Evolutionary conservation across 2,329 filamentous ascomycete genomes (phyloP).

Genomic region (Stachybotrys chlorohalonatus): DNA sequence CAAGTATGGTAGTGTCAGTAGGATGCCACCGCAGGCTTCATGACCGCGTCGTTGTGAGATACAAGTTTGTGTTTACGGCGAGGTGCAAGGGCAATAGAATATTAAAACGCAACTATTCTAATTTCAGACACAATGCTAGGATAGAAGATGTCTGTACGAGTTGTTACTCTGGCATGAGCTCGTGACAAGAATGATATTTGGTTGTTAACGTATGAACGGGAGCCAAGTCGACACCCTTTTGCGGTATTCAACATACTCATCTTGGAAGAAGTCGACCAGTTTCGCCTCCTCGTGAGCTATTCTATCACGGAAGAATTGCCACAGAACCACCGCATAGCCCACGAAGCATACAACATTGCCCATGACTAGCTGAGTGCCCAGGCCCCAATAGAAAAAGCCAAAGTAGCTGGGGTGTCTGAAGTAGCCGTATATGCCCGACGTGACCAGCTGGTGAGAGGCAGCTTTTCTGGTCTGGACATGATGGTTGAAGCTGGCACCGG

Average conservation of each 20-base stretch:
- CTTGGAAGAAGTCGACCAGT: constrained; percentile 72
- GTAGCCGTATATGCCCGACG: constrained; percentile 64
- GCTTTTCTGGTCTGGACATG: constrained; percentile 65
- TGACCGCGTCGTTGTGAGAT: background rate
- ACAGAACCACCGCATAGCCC: constrained; percentile 67
- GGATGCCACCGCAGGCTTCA: background rate
- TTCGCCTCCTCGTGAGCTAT: constrained; percentile 72
- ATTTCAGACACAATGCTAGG: background rate
- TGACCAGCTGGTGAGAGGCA: constrained; percentile 69
- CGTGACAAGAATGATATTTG: too few relatives aligned
- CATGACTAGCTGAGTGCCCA: constrained; percentile 87
- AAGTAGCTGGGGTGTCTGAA: constrained; percentile 90
- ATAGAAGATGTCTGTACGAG: too few relatives aligned
- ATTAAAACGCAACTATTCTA: background rate
- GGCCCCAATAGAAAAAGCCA: constrained; percentile 96
- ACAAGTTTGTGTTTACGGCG: background rate
- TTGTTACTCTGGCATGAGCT: too few relatives aligned
- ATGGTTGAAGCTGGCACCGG: constrained; percentile 88
- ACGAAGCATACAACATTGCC: constrained; percentile 75
- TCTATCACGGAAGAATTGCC: constrained; percentile 71
- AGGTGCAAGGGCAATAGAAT: background rate
- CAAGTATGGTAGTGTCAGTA: constrained; percentile 81
- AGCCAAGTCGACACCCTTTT: constrained; percentile 67
- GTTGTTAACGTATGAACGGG: constrained; percentile 46
- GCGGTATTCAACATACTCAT: constrained; percentile 70